Conservation (phyloP, 2,329 filamentous ascomycete genomes). For the Paraphoma chrysanthemicola region DNA sequence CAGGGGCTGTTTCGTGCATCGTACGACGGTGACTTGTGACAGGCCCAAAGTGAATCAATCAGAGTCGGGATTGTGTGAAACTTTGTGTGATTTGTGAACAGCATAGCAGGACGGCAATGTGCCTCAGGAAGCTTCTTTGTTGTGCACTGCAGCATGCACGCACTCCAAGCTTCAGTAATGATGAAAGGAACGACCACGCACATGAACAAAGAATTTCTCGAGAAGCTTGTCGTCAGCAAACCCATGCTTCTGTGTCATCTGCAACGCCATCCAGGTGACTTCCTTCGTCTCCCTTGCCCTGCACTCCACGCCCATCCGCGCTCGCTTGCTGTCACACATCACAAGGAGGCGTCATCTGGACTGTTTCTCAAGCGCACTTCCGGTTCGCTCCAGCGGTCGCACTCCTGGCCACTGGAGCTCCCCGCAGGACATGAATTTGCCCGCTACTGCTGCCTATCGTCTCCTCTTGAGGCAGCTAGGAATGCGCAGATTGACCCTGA, state of each 20-base stretch:
- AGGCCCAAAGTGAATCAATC: background rate
- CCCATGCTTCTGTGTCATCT: conserved; percentile 11
- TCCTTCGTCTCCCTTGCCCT: conserved; percentile 2
- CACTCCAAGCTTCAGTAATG: too few relatives aligned
- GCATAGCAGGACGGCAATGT: too few relatives aligned
- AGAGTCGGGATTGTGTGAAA: too few relatives aligned
- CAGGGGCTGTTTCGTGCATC: background rate
- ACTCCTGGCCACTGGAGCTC: background rate
- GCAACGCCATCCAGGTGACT: conserved; percentile 20
- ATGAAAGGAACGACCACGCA: too few relatives aligned
- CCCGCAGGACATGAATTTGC: background rate
- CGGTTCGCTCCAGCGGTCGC: conserved; percentile 3
- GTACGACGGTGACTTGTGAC: background rate
- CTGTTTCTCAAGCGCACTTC: background rate
- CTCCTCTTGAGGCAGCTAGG: conserved; percentile 7
- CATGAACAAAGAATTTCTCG: too few relatives aligned
- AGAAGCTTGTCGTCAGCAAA: too few relatives aligned
- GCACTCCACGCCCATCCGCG: background rate
- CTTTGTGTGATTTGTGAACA: too few relatives aligned
- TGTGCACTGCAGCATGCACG: too few relatives aligned
- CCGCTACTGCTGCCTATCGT: conserved; percentile 6
- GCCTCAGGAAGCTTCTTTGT: too few relatives aligned
- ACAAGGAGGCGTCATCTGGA: conserved; percentile 27
- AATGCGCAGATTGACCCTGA: conserved; percentile 1
- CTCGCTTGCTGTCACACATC: conserved; percentile 15